A percentile compares a stretch with the other conserved stretches of the same genome.
Evolutionary conservation across 148 eudicot species (phyloP).

Genomic region (Nepenthes mirabilis): DNA sequence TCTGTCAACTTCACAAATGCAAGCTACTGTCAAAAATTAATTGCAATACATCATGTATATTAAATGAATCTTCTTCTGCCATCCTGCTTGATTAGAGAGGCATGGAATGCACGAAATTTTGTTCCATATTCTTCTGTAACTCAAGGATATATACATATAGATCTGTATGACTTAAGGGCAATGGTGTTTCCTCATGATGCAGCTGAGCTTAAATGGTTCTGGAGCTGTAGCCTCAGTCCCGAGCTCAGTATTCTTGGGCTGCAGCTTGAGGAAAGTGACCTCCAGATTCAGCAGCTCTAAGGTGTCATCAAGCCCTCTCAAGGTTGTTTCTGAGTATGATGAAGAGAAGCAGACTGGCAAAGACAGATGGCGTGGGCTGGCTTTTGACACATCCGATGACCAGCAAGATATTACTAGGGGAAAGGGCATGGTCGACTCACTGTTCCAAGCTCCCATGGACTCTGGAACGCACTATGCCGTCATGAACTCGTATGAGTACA

Average conservation of each 20-base stretch:
- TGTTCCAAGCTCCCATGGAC: slow-evolving; percentile 66
- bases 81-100: no score
- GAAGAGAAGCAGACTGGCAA: slow-evolving; percentile 38
- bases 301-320: slow-evolving; percentile 20
- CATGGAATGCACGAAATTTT: no score
- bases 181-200: slow-evolving; percentile 4
- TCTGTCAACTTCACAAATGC: no score
- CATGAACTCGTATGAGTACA: slow-evolving; percentile 49
- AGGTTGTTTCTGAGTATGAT: slow-evolving; percentile 23
- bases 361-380: slow-evolving; percentile 63
- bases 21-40: no score
- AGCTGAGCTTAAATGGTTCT: slow-evolving; percentile 52
- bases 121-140: no score
- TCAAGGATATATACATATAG: not conserved
- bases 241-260: slow-evolving; percentile 47
- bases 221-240: slow-evolving; percentile 36
- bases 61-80: no score
- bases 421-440: slow-evolving; percentile 65
- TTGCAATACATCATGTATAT: no score
- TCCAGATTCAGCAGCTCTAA: slow-evolving; percentile 19
- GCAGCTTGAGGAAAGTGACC: slow-evolving; percentile 42
- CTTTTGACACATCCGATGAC: slow-evolving; percentile 47
- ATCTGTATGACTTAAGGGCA: not conserved
- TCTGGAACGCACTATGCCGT: slow-evolving; percentile 57
- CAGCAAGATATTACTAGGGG: slow-evolving; percentile 81